A percentile compares a stretch with the other conserved stretches of the same genome.
phyloP scores from a whole-genome alignment of 2,329 filamentous ascomycete species.

The Leptodontidium sp. region DNA sequence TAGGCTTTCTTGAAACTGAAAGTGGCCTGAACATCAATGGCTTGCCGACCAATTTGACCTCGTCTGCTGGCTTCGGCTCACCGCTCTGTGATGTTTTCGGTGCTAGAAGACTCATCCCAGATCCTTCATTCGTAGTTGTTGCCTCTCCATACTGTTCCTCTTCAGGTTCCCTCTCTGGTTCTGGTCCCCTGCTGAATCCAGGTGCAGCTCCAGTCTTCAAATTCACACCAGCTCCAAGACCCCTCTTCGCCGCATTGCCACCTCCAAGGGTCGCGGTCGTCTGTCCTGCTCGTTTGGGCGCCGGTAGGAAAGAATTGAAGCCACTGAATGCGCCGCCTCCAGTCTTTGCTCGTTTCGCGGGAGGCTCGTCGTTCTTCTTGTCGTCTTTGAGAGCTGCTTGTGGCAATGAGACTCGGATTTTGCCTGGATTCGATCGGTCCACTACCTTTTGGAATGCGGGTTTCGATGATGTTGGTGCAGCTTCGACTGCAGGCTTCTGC shows the following conservation, averaged over 20 bases:
- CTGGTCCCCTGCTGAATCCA: slow-evolving; percentile 74
- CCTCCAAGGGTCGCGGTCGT: slow-evolving; percentile 49
- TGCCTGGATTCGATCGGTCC: slow-evolving; percentile 81
- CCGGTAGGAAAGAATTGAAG: slow-evolving; percentile 86
- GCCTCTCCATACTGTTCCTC: slow-evolving; percentile 42
- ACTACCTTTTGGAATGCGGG: slow-evolving; percentile 80
- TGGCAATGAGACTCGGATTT: slow-evolving; percentile 83
- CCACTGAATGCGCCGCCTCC: slow-evolving; percentile 73
- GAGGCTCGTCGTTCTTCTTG: slow-evolving; percentile 59
- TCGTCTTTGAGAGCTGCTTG: slow-evolving; percentile 52
- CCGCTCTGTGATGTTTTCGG: slow-evolving; percentile 61
- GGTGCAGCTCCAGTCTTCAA: slow-evolving; percentile 85
- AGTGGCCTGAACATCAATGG: slow-evolving; percentile 89
- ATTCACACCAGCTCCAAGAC: slow-evolving; percentile 65
- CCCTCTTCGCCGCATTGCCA: slow-evolving; percentile 42
- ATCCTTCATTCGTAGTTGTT: slow-evolving; percentile 39
- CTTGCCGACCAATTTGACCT: slow-evolving; percentile 77
- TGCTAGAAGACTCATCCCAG: slow-evolving; percentile 50
- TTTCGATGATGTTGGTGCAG: slow-evolving; percentile 53
- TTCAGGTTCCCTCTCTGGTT: slow-evolving; percentile 35
- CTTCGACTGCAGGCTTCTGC: slow-evolving; percentile 45
- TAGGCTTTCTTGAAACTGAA: slow-evolving; percentile 79
- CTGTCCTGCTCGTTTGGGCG: slow-evolving; percentile 70
- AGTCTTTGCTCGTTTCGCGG: slow-evolving; percentile 75
- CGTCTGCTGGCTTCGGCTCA: slow-evolving; percentile 64